Percentiles rank a stretch among this genome's conserved stretches.
Evolutionary conservation across 2,329 filamentous ascomycete species (phyloP).

Genomic region (Chalara sp.): DNA sequence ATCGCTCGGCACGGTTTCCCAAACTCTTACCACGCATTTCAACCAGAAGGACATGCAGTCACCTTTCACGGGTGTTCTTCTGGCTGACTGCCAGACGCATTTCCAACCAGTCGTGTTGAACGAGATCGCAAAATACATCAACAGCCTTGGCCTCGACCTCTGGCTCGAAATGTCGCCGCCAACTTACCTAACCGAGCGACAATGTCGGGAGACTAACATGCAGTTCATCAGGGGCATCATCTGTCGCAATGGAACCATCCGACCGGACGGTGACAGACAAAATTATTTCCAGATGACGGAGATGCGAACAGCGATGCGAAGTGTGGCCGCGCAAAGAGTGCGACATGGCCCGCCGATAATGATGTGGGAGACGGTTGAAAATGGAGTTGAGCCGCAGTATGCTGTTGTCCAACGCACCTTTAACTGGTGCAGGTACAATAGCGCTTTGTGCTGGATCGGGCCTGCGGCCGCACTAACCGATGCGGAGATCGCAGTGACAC

Average conservation of each 20-base stretch:
- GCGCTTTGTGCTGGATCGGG: conserved; percentile 16
- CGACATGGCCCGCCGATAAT: conserved; percentile 20
- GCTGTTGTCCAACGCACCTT: conserved; percentile 21
- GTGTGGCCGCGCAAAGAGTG: conserved; percentile 16
- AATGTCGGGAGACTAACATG: conserved; percentile 9
- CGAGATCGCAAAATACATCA: conserved; percentile 9
- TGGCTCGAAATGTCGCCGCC: conserved; percentile 19
- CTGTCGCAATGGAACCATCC: conserved; percentile 36
- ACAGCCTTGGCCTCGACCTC: conserved; percentile 8
- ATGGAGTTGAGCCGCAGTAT: conserved; percentile 16
- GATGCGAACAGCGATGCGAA: conserved; percentile 16
- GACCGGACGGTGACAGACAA: conserved; percentile 31
- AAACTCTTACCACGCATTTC: conserved; percentile 2
- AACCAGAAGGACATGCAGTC: conserved; percentile 1
- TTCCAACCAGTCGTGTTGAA: conserved; percentile 12
- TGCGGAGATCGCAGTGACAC: conserved; percentile 7
- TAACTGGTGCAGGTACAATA: conserved; percentile 19
- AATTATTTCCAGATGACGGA: conserved; percentile 35
- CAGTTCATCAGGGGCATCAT: conserved; percentile 30
- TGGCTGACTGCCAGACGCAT: conserved; percentile 5
- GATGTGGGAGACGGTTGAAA: conserved; percentile 23
- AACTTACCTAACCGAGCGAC: conserved; percentile 11
- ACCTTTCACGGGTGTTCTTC: conserved; percentile 8
- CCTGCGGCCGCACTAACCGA: conserved; percentile 11
- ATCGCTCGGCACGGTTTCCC: conserved; percentile 1